Percentiles rank a stretch among this genome's conserved stretches.
phyloP scores from a whole-genome alignment of 2,329 filamentous ascomycete genomes.

The Pseudogymnoascus sp. region DNA sequence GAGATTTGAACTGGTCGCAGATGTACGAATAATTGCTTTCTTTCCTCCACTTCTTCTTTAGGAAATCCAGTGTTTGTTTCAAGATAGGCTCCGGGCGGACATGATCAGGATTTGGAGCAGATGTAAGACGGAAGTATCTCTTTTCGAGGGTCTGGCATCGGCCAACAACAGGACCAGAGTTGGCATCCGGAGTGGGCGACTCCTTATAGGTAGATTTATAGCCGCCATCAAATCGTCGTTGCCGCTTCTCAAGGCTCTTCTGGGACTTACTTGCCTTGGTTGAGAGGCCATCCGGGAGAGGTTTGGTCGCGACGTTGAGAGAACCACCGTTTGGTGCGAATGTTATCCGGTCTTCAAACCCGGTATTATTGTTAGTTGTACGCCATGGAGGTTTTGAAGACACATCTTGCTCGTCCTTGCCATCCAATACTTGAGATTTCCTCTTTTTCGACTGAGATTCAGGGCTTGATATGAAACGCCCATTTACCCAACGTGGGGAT shows the following conservation, averaged over 20 bases:
- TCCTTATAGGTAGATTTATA: slow-evolving; percentile 46
- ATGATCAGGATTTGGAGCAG: slow-evolving; percentile 77
- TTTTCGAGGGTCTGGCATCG: slow-evolving; percentile 82
- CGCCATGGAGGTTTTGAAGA: slow-evolving; percentile 61
- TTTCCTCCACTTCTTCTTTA: slow-evolving; percentile 91
- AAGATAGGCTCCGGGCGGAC: slow-evolving; percentile 79
- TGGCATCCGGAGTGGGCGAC: slow-evolving; percentile 49
- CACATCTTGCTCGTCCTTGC: slow-evolving; percentile 42
- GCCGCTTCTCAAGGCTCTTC: slow-evolving; percentile 78
- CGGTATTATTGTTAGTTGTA: slow-evolving; percentile 50
- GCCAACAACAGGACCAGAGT: slow-evolving; percentile 70
- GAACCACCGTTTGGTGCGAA: slow-evolving; percentile 20
- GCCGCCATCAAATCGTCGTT: slow-evolving; percentile 71
- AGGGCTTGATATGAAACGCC: slow-evolving; percentile 8
- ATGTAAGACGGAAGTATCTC: slow-evolving; percentile 86
- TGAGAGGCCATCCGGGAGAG: slow-evolving; percentile 37
- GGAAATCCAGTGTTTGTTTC: slow-evolving; percentile 72
- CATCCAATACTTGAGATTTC: slow-evolving; percentile 62
- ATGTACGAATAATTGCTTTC: slow-evolving; percentile 96
- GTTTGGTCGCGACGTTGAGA: slow-evolving; percentile 34
- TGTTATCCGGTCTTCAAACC: slow-evolving; percentile 69
- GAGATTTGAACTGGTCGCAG: slow-evolving; percentile 97
- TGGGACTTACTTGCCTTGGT: slow-evolving; percentile 76
- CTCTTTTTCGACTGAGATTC: slow-evolving; percentile 57
- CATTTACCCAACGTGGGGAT: slow-evolving; percentile 31